Conservation (phyloP, 805 yeast species). For the Candida nemodendra region DNA sequence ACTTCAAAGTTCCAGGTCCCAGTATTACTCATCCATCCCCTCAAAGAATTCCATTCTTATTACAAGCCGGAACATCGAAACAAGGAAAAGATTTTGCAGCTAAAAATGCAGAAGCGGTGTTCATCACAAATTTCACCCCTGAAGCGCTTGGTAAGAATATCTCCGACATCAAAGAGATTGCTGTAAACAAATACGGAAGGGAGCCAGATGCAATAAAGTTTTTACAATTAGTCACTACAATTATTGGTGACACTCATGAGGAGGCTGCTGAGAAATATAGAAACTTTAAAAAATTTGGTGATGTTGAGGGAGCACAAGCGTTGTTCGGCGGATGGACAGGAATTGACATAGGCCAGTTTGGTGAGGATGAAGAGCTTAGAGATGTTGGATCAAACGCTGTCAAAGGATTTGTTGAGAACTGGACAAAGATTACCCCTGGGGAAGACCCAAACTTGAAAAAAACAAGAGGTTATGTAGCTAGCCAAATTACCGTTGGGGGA, state of each 20-base stretch:
- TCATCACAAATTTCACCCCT: conserved; percentile 38
- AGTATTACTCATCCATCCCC: conserved; percentile 43
- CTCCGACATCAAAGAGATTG: conserved; percentile 32
- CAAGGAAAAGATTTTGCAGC: conserved; percentile 43
- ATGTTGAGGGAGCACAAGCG: conserved; percentile 41
- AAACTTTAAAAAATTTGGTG: conserved; percentile 34
- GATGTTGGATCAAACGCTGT: conserved; percentile 36
- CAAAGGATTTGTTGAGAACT: conserved; percentile 33
- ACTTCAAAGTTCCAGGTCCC: conserved; percentile 43
- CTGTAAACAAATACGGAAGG: conserved; percentile 35
- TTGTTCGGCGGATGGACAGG: conserved; percentile 43
- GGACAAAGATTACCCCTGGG: conserved; percentile 28
- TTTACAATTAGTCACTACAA: conserved; percentile 36
- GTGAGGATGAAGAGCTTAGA: conserved; percentile 32
- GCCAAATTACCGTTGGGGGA: conserved; percentile 28
- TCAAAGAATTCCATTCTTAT: conserved; percentile 42
- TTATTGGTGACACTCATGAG: conserved; percentile 41
- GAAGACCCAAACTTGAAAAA: conserved; percentile 16
- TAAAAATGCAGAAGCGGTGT: conserved; percentile 42
- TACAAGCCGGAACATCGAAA: conserved; percentile 45
- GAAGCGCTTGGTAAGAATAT: conserved; percentile 27
- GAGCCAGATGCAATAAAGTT: conserved; percentile 38
- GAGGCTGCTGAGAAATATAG: conserved; percentile 40
- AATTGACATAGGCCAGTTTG: conserved; percentile 37
- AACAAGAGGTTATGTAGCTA: conserved; percentile 30